Evolutionary conservation across 2,329 filamentous ascomycete genomes (phyloP).

Genomic region (Pseudocercospora vitis): DNA sequence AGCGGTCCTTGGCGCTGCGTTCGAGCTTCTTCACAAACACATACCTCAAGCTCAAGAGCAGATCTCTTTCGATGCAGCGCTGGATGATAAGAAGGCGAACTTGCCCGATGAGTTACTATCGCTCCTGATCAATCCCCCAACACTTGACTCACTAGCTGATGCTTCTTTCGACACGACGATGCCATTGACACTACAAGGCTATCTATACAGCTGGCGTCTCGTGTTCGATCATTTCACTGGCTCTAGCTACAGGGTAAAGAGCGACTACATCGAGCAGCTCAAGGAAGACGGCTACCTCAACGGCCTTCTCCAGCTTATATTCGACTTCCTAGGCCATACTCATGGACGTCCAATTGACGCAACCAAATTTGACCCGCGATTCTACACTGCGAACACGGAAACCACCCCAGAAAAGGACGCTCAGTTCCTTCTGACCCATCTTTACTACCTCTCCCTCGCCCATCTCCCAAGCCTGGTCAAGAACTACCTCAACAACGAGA

Average conservation of each 20-base stretch:
- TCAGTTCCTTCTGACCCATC: conserved; percentile 78
- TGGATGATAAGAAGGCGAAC: conserved; percentile 70
- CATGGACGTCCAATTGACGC: conserved; percentile 69
- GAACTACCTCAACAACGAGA: conserved; percentile 73
- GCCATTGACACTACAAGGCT: conserved; percentile 70
- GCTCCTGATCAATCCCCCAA: conserved; percentile 75
- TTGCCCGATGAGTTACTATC: conserved; percentile 84
- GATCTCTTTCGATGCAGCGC: conserved; percentile 71
- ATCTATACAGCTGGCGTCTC: conserved; percentile 84
- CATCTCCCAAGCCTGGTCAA: conserved; percentile 78
- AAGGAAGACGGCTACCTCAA: conserved; percentile 69
- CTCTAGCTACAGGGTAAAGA: conserved; percentile 71
- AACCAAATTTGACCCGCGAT: conserved; percentile 68
- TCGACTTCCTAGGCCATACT: conserved; percentile 80
- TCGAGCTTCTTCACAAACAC: conserved; percentile 74
- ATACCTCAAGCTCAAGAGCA: conserved; percentile 78
- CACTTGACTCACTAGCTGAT: conserved; percentile 65
- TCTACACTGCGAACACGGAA: conserved; percentile 56
- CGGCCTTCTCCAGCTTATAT: conserved; percentile 73
- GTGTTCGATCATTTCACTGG: conserved; percentile 76
- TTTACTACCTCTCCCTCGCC: conserved; percentile 80
- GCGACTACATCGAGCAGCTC: conserved; percentile 75
- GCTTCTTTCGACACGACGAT: conserved; percentile 64
- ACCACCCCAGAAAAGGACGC: conserved; percentile 70
- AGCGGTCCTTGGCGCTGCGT: conserved; percentile 76